Percentiles rank a stretch among this genome's conserved stretches.
phyloP scores from a whole-genome alignment of 2,329 filamentous ascomycete genomes.

The Arachnomyces sp. region DNA sequence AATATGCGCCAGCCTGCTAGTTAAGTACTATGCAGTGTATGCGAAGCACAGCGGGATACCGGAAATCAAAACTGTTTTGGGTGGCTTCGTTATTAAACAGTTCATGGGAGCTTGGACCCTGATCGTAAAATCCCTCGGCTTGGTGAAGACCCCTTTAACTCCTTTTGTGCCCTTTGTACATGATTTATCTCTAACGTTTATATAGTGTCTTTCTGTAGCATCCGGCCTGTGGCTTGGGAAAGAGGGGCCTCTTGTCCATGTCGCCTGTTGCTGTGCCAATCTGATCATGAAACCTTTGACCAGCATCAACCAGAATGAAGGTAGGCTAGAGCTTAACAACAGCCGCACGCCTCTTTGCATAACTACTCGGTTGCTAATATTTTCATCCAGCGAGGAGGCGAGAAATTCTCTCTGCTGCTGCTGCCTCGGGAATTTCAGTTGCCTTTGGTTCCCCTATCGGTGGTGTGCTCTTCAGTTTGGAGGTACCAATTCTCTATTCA shows the following conservation, averaged over 20 bases:
- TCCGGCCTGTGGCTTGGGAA: constrained; percentile 96
- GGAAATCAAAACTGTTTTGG: constrained; percentile 93
- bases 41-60: constrained; percentile 94
- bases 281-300: constrained; percentile 84
- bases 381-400: constrained; percentile 66
- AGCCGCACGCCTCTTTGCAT: no score
- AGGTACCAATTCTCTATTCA: constrained; percentile 45
- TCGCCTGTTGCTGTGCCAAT: constrained; percentile 93
- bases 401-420: constrained; percentile 85
- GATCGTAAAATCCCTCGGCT: constrained; percentile 77
- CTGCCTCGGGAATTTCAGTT: constrained; percentile 85
- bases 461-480: constrained; percentile 90
- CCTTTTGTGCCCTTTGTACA: background rate
- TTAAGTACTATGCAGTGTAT: constrained; percentile 76
- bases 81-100: constrained; percentile 82
- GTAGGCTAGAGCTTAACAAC: constrained; percentile 45
- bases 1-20: constrained; percentile 66
- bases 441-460: constrained; percentile 92
- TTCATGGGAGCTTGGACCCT: constrained; percentile 87
- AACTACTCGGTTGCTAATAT: constrained; percentile 18
- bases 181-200: constrained; percentile 20
- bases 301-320: constrained; percentile 78
- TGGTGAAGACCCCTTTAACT: constrained; percentile 48
- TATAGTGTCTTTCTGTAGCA: constrained; percentile 75
- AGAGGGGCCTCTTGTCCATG: constrained; percentile 90